Conservation (phyloP, 495 filamentous ascomycete genomes). For the Penicillium subrubescens region DNA sequence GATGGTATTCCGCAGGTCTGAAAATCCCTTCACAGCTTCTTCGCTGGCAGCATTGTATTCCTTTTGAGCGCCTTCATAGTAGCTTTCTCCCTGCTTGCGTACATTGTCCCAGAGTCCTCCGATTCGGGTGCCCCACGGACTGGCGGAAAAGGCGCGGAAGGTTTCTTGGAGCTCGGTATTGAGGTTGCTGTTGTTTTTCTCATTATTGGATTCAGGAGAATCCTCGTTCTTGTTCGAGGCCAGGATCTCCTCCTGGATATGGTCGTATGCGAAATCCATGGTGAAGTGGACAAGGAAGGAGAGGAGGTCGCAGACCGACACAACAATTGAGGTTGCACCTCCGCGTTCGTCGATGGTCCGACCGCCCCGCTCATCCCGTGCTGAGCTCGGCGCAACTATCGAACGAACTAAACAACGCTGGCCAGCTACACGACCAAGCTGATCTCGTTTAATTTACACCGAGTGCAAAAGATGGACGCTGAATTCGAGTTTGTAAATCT, state of each 20-base stretch:
- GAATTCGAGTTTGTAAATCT: slow-evolving; percentile 7
- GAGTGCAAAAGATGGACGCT: background rate
- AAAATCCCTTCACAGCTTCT: slow-evolving; percentile 83
- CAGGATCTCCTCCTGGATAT: slow-evolving; percentile 84
- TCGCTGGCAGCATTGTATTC: slow-evolving; percentile 77
- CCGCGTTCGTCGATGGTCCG: slow-evolving; percentile 32
- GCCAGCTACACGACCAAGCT: background rate
- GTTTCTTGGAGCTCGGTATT: slow-evolving; percentile 93
- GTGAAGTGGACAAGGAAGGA: slow-evolving; percentile 9
- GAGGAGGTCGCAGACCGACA: slow-evolving; percentile 12
- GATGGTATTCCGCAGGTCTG: slow-evolving; percentile 66
- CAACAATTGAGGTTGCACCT: slow-evolving; percentile 23
- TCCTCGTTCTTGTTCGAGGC: slow-evolving; percentile 57
- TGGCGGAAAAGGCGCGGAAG: slow-evolving; percentile 83
- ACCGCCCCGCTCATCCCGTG: slow-evolving; percentile 30
- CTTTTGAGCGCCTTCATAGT: slow-evolving; percentile 81
- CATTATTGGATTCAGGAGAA: slow-evolving; percentile 25
- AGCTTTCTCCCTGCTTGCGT: slow-evolving; percentile 84
- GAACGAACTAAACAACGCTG: background rate
- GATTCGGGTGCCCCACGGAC: slow-evolving; percentile 86
- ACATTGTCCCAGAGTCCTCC: slow-evolving; percentile 88
- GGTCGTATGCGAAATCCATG: slow-evolving; percentile 98
- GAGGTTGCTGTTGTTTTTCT: slow-evolving; percentile 59
- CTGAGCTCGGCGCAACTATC: background rate
- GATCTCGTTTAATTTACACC: background rate